These are phyloP conservation scores for Colletotrichum camelliae DNA, from an alignment of 2,329 filamentous ascomycete genomes.

Conservation along the genomic window DNA sequence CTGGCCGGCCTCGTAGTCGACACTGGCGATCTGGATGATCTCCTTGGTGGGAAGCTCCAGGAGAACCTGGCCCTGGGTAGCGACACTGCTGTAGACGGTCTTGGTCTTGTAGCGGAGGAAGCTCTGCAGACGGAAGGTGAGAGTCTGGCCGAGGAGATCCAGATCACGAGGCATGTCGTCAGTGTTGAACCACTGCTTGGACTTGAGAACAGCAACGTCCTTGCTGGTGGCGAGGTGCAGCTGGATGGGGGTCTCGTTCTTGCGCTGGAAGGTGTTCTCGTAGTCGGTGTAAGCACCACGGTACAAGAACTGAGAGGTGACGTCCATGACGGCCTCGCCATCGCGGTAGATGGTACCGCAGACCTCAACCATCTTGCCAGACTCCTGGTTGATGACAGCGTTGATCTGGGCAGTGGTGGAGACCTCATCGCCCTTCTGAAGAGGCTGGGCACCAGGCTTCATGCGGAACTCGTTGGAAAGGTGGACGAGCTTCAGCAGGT, in stretches of 20 bases:
- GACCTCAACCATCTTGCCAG: constrained; percentile 99
- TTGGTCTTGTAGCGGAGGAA: constrained; percentile 95
- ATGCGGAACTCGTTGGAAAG: constrained; percentile 98
- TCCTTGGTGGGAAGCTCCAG: constrained; percentile 97
- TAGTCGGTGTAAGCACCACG: constrained; percentile 91
- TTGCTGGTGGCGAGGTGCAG: constrained; percentile 85
- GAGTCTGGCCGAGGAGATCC: constrained; percentile 88
- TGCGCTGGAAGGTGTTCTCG: constrained; percentile 98
- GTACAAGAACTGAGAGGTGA: constrained; percentile 98
- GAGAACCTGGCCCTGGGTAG: constrained; percentile 91
- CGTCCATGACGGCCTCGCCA: constrained; percentile 91
- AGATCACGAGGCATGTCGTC: constrained; percentile 74
- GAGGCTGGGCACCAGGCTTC: constrained; percentile 91
- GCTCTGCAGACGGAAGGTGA: constrained; percentile 95
- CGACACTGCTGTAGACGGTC: constrained; percentile 86
- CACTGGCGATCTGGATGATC: constrained; percentile 94
- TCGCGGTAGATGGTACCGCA: constrained; percentile 92
- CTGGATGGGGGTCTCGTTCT: constrained; percentile 94
- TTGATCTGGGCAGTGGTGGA: constrained; percentile 96
- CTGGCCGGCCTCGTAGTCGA: constrained; percentile 89
- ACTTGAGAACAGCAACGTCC: constrained; percentile 91
- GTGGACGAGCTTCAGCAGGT: constrained; percentile 94
- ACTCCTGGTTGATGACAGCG: constrained; percentile 96
- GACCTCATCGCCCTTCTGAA: constrained; percentile 94
- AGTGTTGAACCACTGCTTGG: constrained; percentile 96